Evolutionary conservation across 78 protist genomes (phyloP), one percentile per base, ranked within the genome.

Genomic region (Chrysochromulina parva): DNA sequence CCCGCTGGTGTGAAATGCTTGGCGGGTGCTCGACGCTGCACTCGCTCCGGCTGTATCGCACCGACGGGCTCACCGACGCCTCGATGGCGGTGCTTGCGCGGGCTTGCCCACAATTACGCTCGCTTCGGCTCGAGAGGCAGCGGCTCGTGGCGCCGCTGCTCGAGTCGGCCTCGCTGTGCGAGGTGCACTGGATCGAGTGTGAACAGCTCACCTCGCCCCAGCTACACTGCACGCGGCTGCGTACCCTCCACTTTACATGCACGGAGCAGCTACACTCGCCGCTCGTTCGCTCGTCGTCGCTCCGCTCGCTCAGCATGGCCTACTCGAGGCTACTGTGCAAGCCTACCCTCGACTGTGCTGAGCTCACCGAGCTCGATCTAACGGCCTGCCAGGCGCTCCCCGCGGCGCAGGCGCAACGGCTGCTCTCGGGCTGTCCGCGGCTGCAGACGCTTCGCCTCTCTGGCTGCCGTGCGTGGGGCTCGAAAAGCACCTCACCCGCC

Each of bases 391-490:
- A 38, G 53, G 6, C 6, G 38, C 80, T 71, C 53, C 38, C n/a
- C 38, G 9, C 52, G 52, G n/a, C 80, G 11, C 3, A 38, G 38
- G 38, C 38, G 38, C 38, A 38, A 38, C 38, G 17, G n/a, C n/a
- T 71, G 17, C 26, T 71, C 52, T 24, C 80, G 26, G 80, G 7
- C 80, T 38, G 38, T 38, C 38, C 38, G 38, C 6, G 80, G 55
- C 80, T 71, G 80, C n/a, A n/a, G n/a, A 71, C 80, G 80, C 80
- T 71, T 14, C 80, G 28, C 80, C 52, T 71, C n/a, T 71, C 20
- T 52, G 28, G 28, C 52, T 71, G 80, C 52, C 52, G 38, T 38
- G 38, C 38, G 38, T 38, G 38, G 38, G 38, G 38, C 38, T 38
- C 38, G 38, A 38, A 38, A 38, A 38, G 38, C 38, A 38, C 38